Evolutionary conservation across 331 rosid genomes (phyloP).

Genomic region (Malus hybrid): DNA sequence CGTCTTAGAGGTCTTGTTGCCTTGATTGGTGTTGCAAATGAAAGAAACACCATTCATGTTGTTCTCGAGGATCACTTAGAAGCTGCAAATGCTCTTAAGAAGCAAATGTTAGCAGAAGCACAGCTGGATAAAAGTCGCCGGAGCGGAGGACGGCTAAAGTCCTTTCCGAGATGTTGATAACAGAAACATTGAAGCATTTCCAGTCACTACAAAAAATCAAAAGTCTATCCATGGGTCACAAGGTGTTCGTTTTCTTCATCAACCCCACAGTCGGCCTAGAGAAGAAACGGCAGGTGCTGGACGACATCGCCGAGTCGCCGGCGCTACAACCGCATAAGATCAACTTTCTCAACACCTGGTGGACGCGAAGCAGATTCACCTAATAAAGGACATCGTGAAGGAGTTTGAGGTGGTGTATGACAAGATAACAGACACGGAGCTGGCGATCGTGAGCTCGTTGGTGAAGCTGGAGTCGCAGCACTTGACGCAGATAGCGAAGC

Average conservation of each 20-base stretch:
- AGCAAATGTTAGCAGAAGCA: slow-evolving; percentile 99
- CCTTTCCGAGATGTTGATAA: slow-evolving; percentile 59
- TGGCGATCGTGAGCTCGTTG: no score
- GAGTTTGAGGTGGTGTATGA: slow-evolving; percentile 65
- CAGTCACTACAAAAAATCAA: slow-evolving; percentile 57
- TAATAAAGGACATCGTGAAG: slow-evolving; percentile 40
- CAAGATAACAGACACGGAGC: neutral
- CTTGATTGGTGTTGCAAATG: slow-evolving; percentile 83
- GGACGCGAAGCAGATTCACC: slow-evolving; percentile 44
- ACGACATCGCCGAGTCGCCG: slow-evolving; percentile 39
- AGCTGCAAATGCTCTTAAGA: slow-evolving; percentile 91
- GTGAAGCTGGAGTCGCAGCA: slow-evolving; percentile 34
- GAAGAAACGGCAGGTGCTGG: slow-evolving; percentile 34
- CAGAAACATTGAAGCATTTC: slow-evolving; percentile 51
- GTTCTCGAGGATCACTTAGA: slow-evolving; percentile 98
- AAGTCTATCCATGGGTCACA: no score
- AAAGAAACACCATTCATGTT: slow-evolving; percentile 90
- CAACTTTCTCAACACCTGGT: slow-evolving; percentile 60
- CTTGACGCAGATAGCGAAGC: slow-evolving; percentile 83
- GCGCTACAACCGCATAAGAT: slow-evolving; percentile 43
- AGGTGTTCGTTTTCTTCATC: slow-evolving; percentile 39
- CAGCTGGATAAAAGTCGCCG: slow-evolving; percentile 86
- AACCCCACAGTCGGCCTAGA: slow-evolving; percentile 41
- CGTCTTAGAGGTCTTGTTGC: slow-evolving; percentile 81
- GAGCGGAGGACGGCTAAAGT: slow-evolving; percentile 67